phyloP scores from a whole-genome alignment of 106 monocot genomes.

The Ottelia alismoides region DNA sequence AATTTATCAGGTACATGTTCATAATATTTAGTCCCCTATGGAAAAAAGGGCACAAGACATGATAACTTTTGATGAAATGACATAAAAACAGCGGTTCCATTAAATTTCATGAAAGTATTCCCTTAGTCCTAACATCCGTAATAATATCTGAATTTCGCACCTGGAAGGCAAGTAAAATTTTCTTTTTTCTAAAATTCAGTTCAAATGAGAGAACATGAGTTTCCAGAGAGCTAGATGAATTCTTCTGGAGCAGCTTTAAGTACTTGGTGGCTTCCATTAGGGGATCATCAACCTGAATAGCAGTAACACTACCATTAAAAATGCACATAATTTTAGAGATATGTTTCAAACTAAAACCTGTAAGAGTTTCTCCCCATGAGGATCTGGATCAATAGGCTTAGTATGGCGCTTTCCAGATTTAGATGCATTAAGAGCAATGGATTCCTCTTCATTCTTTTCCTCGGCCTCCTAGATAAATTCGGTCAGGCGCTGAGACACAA shows the following conservation, averaged over 20 bases:
- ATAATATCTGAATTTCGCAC: too few relatives aligned
- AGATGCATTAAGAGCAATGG: conserved; percentile 31
- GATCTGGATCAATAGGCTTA: conserved; percentile 83
- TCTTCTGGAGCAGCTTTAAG: conserved; percentile 85
- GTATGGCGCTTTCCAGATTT: conserved; percentile 68
- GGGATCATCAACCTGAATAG: conserved; percentile 76
- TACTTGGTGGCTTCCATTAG: conserved; percentile 79
- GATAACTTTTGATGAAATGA: too few relatives aligned
- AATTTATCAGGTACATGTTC: too few relatives aligned
- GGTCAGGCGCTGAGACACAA: not conserved
- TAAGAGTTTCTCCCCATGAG: conserved; percentile 84
- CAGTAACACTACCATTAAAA: not conserved
- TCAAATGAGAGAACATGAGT: conserved; percentile 96
- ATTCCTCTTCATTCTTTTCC: conserved; percentile 57
- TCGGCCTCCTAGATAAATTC: conserved; percentile 61
- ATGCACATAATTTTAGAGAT: too few relatives aligned
- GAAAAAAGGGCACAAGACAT: too few relatives aligned
- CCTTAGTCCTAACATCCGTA: too few relatives aligned
- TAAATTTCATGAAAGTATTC: too few relatives aligned
- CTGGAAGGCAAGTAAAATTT: conserved; percentile 88
- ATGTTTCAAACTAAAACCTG: conserved; percentile 36
- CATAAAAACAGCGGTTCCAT: too few relatives aligned
- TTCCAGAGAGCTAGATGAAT: conserved; percentile 70
- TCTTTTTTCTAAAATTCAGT: conserved; percentile 80
- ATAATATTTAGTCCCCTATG: too few relatives aligned